Percentiles rank a stretch among this genome's conserved stretches.
Evolutionary conservation across 2,329 filamentous ascomycete genomes (phyloP).

Genomic region (Myriosclerotinia curreyana): DNA sequence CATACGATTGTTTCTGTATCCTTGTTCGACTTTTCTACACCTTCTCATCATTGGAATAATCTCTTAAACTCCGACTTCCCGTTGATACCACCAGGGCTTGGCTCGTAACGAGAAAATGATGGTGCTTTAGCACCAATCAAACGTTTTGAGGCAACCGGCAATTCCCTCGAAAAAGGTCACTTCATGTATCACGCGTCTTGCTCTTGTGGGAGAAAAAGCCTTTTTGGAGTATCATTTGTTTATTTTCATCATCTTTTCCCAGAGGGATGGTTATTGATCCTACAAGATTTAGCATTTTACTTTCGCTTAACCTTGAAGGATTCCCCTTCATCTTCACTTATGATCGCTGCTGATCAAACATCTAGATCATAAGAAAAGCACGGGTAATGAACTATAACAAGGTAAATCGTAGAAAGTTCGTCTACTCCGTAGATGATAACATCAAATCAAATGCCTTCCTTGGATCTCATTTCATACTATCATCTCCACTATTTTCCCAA

Average conservation of each 20-base stretch:
- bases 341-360: constrained; percentile 17
- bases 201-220: constrained; percentile 16
- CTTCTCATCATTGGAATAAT: constrained; percentile 22
- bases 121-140: constrained; percentile 32
- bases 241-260: constrained; percentile 6
- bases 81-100: constrained; percentile 27
- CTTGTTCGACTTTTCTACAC: constrained; percentile 28
- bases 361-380: constrained; percentile 9
- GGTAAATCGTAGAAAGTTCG: neutral
- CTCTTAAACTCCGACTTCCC: constrained; percentile 20
- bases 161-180: constrained; percentile 19
- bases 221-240: constrained; percentile 10
- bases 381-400: constrained; percentile 6
- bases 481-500: constrained; percentile 10
- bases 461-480: neutral
- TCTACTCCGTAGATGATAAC: constrained; percentile 2
- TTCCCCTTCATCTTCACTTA: constrained; percentile 18
- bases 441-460: constrained; percentile 4
- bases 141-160: constrained; percentile 33
- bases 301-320: constrained; percentile 12
- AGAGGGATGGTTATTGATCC: neutral
- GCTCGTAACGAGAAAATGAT: constrained; percentile 27
- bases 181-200: constrained; percentile 27
- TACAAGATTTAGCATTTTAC: constrained; percentile 1
- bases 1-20: constrained; percentile 31